phyloP scores from a whole-genome alignment of 2,329 filamentous ascomycete species.

The Fusarium sp. region DNA sequence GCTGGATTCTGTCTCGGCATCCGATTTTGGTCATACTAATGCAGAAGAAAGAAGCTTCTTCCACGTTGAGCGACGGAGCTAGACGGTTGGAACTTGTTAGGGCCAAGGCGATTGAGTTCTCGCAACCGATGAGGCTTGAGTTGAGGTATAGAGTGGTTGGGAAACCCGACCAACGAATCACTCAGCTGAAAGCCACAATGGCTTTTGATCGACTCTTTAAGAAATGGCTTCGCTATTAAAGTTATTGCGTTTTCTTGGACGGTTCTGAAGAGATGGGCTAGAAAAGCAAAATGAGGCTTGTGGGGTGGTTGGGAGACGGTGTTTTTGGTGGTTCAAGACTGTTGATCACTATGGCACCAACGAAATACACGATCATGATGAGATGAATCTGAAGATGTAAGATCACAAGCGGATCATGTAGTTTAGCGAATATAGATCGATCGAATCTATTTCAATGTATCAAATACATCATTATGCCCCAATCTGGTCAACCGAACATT shows the following conservation, averaged over 20 bases:
- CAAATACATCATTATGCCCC: slow-evolving; percentile 25
- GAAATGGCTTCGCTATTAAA: background rate
- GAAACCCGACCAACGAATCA: slow-evolving; percentile 8
- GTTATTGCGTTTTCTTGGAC: background rate
- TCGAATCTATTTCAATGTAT: slow-evolving; percentile 4
- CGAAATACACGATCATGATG: background rate
- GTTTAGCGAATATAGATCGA: slow-evolving; percentile 1
- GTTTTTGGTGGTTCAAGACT: slow-evolving; percentile 1
- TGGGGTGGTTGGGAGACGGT: slow-evolving; percentile 11
- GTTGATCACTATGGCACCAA: background rate
- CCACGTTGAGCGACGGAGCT: background rate
- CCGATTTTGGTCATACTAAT: slow-evolving; percentile 2
- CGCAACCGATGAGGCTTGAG: slow-evolving; percentile 13
- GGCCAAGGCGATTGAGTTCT: slow-evolving; percentile 4
- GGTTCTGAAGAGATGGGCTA: background rate
- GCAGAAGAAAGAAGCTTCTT: slow-evolving; percentile 8
- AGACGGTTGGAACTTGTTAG: slow-evolving; percentile 3
- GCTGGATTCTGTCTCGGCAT: slow-evolving; percentile 12
- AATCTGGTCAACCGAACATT: slow-evolving; percentile 4
- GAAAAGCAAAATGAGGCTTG: slow-evolving; percentile 15
- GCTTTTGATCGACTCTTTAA: background rate
- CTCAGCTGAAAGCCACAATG: slow-evolving; percentile 21
- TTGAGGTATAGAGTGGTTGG: background rate
- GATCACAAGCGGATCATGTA: background rate
- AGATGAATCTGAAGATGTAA: background rate